Percentiles rank a stretch among this genome's conserved stretches.
phyloP scores from a whole-genome alignment of 2,329 filamentous ascomycete species.

The Colletotrichum tamarilloi region DNA sequence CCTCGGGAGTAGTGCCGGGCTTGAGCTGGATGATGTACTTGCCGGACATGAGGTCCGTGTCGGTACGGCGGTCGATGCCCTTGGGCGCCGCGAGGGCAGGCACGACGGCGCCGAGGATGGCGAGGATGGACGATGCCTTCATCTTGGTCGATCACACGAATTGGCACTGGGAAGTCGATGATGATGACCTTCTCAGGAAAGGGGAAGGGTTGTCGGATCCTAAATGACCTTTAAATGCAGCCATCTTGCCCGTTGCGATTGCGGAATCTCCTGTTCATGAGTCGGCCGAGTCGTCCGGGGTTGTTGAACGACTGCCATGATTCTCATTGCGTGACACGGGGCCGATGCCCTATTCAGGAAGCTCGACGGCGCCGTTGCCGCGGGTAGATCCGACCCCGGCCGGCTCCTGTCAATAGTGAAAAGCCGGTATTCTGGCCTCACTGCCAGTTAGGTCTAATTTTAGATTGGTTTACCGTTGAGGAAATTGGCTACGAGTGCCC shows the following conservation, averaged over 20 bases:
- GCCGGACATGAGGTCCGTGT: slow-evolving; percentile 44
- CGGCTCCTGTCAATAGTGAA: neutral
- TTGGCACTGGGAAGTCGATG: neutral
- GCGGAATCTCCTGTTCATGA: slow-evolving; percentile 19
- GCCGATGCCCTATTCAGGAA: slow-evolving; percentile 20
- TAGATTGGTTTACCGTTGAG: too few species aligned
- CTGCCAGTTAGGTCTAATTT: neutral
- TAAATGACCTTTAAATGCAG: neutral
- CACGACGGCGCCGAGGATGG: slow-evolving; percentile 13
- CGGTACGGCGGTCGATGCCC: neutral
- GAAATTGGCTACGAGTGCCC: too few species aligned
- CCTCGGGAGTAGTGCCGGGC: slow-evolving; percentile 42
- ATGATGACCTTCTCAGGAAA: neutral
- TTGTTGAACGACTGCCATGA: neutral
- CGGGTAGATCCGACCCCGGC: slow-evolving; percentile 31
- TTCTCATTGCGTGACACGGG: slow-evolving; percentile 27
- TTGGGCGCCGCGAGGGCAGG: slow-evolving; percentile 23
- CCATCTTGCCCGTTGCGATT: neutral
- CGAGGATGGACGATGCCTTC: slow-evolving; percentile 15
- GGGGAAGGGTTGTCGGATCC: neutral
- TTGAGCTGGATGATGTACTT: slow-evolving; percentile 61
- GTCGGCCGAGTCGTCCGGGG: neutral
- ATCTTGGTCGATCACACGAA: slow-evolving; percentile 7
- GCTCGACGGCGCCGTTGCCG: slow-evolving; percentile 19
- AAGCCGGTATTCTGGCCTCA: neutral